Evolutionary conservation across 805 yeast genomes (phyloP).

Genomic region (Nakazawaea ambrosiae): DNA sequence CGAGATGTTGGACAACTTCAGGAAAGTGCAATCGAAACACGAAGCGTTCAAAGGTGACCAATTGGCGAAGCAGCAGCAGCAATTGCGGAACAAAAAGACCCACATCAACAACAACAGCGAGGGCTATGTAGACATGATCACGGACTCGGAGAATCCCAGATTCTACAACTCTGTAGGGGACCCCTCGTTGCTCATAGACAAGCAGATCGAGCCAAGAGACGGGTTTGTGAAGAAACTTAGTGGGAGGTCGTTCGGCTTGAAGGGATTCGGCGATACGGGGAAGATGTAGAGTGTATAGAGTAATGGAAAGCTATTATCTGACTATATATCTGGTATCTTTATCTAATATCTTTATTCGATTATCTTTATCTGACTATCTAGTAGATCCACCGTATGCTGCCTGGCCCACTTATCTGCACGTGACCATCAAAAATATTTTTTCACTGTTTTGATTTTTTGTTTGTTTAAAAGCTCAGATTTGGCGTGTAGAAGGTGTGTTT

Average conservation of each 20-base stretch:
- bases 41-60: conserved; percentile 17
- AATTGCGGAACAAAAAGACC: conserved; percentile 4
- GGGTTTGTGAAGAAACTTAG: conserved; percentile 21
- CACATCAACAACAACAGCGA: conserved; percentile 11
- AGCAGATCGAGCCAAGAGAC: conserved; percentile 12
- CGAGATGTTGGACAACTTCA: conserved; percentile 38
- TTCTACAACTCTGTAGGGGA: conserved; percentile 15
- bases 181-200: conserved; percentile 16
- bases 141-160: conserved; percentile 5
- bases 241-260: conserved; percentile 23
- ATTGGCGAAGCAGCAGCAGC: conserved; percentile 7
- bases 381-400: too few relatives aligned
- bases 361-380: too few relatives aligned
- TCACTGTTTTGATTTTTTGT: too few relatives aligned
- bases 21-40: conserved; percentile 37
- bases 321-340: too few relatives aligned
- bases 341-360: too few relatives aligned
- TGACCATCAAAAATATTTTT: too few relatives aligned
- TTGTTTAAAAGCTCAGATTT: neutral
- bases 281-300: neutral
- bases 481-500: too few relatives aligned
- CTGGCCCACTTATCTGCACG: too few relatives aligned
- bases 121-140: conserved; percentile 1
- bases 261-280: conserved; percentile 15
- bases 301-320: neutral